Base-by-base conservation (phyloP, 78 protist species). In the Mantamonas sphyraenae region DNA sequence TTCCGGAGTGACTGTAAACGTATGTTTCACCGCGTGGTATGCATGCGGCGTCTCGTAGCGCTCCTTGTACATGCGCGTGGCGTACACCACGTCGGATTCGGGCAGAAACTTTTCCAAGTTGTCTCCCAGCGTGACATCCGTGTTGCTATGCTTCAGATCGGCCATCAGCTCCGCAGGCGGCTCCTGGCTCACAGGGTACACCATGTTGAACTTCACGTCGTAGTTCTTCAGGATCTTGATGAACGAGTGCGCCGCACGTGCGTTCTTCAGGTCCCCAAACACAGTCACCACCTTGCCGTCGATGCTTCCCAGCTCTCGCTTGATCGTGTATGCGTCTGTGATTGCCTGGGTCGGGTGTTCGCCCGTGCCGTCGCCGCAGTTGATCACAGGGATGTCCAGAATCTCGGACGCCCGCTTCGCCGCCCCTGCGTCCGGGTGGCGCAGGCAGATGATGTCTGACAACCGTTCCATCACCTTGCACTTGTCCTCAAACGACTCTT, bases 271-370 rank as follows among this genome's bases (percentile, higher is more conserved):
- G 77, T 93, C 97, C 42, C 97, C 97, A 42, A 88, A 68, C 1
- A 89, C 26, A 0, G 95, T 71, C 58, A 93, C 78, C 22, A 64
- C 73, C 34, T 85, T 73, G 34, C 91, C 91, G 75, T 90, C 82
- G 62, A 93, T 84, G 0, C 92, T 85, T 34, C 97, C 97, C 39
- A 86, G 81, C 82, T 93, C 97, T 66, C 80, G 86, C 63, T 92
- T 86, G 39, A 93, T 87, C 9, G 95, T 90, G 80, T 57, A 89
- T 17, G 89, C 43, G 53, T 93, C 97, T 43, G 90, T 82, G 5
- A 93, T 82, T 5, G 96, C 95, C 77, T 86, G 90, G 26, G 96
- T 79, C 31, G 97, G 97, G 78, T 93, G 97, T 76, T 93, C 97
- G 51, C 97, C 97, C 12, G 72, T 34, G 58, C 97, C 97, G 47